A percentile compares a stretch with the other conserved stretches of the same genome.
These are phyloP conservation scores for Dothideomycetes sp. DNA, from an alignment of 2,329 filamentous ascomycete species.

Conservation along the genomic window DNA sequence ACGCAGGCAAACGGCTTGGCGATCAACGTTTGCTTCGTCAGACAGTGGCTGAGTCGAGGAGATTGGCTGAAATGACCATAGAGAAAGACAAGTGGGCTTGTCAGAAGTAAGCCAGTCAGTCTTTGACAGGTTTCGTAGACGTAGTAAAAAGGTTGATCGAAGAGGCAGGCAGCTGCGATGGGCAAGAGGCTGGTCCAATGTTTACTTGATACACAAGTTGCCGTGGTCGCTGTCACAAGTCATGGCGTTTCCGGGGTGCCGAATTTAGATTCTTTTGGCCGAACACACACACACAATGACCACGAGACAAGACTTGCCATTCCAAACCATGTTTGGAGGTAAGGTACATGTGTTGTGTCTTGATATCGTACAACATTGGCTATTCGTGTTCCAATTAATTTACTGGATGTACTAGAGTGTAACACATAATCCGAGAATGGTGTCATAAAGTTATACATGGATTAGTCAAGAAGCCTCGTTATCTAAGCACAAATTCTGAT, in stretches of 20 bases:
- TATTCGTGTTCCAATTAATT: no score
- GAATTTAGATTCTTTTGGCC: background rate
- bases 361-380: no score
- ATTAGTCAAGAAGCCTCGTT: no score
- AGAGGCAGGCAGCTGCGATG: conserved; percentile 1
- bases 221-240: background rate
- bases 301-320: no score
- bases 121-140: conserved; percentile 3
- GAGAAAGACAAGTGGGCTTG: background rate
- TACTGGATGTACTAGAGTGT: no score
- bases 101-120: background rate
- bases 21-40: conserved; percentile 13
- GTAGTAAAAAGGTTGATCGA: background rate
- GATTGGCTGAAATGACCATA: background rate
- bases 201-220: conserved; percentile 1
- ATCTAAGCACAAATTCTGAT: no score
- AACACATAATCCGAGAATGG: no score
- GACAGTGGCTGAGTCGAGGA: conserved; percentile 14
- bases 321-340: no score
- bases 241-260: conserved; percentile 3
- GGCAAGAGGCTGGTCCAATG: conserved; percentile 6
- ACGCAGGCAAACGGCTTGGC: conserved; percentile 9
- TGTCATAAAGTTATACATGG: no score
- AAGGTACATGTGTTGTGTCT: no score
- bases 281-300: no score